A percentile compares a stretch with the other conserved stretches of the same genome.
These are phyloP conservation scores for Phaseolus lunatus DNA, from an alignment of 306 rosid genomes.

Conservation along the genomic window DNA sequence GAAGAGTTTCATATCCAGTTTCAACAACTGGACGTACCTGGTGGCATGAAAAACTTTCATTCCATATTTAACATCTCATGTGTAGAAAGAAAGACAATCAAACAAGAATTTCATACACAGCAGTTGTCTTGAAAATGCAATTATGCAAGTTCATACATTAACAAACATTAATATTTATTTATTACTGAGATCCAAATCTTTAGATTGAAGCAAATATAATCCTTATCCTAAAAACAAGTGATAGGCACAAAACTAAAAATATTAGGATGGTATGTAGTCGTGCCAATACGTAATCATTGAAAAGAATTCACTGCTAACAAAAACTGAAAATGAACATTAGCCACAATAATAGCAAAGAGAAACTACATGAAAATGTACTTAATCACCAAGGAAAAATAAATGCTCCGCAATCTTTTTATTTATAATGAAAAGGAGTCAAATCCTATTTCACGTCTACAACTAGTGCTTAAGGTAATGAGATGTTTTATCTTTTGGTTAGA, in stretches of 20 bases:
- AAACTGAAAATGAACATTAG: not conserved
- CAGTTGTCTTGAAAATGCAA: not conserved
- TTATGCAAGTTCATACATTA: not conserved
- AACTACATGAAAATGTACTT: not conserved
- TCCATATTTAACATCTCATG: not conserved
- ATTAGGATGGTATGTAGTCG: not conserved
- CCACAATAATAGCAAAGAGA: not conserved
- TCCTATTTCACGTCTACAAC: not conserved
- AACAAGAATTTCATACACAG: not conserved
- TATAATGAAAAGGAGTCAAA: too few species aligned
- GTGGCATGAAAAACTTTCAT: constrained; percentile 46
- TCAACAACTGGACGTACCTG: constrained; percentile 98
- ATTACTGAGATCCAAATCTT: not conserved
- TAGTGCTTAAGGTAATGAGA: not conserved
- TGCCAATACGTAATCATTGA: not conserved
- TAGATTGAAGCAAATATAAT: constrained; percentile 8
- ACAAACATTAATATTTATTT: not conserved
- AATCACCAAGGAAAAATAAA: not conserved
- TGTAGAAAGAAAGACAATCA: constrained; percentile 3
- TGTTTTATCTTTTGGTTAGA: not conserved
- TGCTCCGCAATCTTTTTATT: too few species aligned
- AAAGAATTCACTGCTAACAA: not conserved
- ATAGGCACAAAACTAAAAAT: not conserved
- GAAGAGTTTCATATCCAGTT: constrained; percentile 88
- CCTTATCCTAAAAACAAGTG: not conserved